Percentiles rank a stretch among this genome's conserved stretches.
Evolutionary conservation across 2,329 filamentous ascomycete genomes (phyloP).

Genomic region (Raffaelea ambrosiae): DNA sequence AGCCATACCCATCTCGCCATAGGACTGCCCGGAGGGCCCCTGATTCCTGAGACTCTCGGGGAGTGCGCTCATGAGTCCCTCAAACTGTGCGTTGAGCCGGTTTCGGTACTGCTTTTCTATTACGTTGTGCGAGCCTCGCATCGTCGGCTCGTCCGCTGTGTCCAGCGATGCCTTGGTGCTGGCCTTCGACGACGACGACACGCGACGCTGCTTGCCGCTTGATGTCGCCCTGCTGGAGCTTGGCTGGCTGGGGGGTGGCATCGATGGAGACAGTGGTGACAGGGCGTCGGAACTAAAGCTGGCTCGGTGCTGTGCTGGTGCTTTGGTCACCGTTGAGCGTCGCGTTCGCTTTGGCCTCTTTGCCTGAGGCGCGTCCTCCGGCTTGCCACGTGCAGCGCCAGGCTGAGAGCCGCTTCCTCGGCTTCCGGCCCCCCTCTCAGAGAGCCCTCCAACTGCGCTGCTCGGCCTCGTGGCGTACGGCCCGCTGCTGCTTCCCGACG

Average conservation of each 20-base stretch:
- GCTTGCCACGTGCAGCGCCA: background rate
- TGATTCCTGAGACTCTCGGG: slow-evolving; percentile 7
- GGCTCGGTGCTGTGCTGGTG: background rate
- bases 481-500: background rate
- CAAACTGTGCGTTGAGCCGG: slow-evolving; percentile 13
- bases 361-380: background rate
- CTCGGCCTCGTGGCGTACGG: background rate
- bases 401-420: background rate
- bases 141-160: slow-evolving; percentile 9
- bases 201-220: slow-evolving; percentile 22
- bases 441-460: no score
- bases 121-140: slow-evolving; percentile 10
- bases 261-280: background rate
- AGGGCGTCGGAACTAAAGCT: slow-evolving; percentile 2
- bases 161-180: slow-evolving; percentile 18
- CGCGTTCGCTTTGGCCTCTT: background rate
- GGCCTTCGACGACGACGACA: slow-evolving; percentile 14
- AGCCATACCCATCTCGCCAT: slow-evolving; percentile 1
- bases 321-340: slow-evolving; percentile 1
- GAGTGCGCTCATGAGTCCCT: slow-evolving; percentile 12
- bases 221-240: background rate
- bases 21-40: background rate
- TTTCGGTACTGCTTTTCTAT: slow-evolving; percentile 15
- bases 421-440: background rate
- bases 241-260: background rate